phyloP scores from a whole-genome alignment of 148 eudicot species.

The Chenopodium quinoa region DNA sequence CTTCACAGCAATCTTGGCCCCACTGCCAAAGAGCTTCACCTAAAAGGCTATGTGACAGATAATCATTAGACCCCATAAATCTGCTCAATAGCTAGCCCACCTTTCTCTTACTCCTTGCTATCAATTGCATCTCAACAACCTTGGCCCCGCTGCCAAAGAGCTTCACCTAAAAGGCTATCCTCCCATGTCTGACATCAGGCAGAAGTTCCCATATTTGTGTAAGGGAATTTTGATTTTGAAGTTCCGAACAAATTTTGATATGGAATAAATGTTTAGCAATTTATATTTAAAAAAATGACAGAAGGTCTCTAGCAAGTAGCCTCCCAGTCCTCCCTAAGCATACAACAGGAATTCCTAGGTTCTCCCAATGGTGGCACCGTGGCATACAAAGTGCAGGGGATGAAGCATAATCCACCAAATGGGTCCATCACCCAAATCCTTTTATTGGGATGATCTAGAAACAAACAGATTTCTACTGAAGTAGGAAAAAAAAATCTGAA shows the following conservation, averaged over 20 bases:
- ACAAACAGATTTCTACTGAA: neutral
- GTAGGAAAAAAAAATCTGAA: neutral
- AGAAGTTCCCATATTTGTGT: neutral
- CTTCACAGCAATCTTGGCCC: neutral
- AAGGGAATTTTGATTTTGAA: neutral
- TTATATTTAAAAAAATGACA: too few relatives aligned
- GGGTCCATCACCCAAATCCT: neutral
- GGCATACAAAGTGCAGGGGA: neutral
- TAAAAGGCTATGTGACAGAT: neutral
- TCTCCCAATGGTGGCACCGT: neutral
- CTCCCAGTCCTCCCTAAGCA: neutral
- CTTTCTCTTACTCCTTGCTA: neutral
- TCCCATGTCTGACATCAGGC: neutral
- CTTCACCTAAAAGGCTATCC: neutral
- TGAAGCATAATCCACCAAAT: neutral
- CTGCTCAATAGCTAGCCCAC: neutral
- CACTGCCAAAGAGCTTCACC: neutral
- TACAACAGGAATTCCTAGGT: neutral
- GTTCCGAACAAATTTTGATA: neutral
- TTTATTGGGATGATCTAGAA: neutral
- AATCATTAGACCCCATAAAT: neutral
- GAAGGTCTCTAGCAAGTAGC: neutral
- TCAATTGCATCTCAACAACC: neutral
- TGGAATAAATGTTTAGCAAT: too few relatives aligned
- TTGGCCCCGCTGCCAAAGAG: neutral